Evolutionary conservation across 225 moss, liverwort and hornwort genomes (phyloP).

Genomic region (Rhytidiadelphus loreus): DNA sequence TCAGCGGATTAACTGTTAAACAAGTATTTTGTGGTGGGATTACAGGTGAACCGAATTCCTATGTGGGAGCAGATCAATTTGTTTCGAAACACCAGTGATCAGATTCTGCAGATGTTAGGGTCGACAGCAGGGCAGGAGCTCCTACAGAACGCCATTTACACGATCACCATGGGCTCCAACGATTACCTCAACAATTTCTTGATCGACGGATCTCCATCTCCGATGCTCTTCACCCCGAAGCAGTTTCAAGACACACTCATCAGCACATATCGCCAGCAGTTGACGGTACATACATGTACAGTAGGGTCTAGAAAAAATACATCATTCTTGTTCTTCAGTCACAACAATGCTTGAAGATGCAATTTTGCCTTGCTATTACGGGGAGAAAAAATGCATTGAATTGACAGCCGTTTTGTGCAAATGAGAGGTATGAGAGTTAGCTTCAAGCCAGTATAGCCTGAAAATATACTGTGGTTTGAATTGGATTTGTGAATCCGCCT

Average conservation of each 20-base stretch:
- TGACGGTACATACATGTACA: not conserved
- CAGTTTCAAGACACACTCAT: constrained; percentile 32
- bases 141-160: constrained; percentile 21
- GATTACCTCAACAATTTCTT: constrained; percentile 55
- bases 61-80: constrained; percentile 32
- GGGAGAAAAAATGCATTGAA: not conserved
- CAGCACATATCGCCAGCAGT: constrained; percentile 25
- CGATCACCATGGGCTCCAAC: constrained; percentile 42
- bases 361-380: not conserved
- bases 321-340: not conserved
- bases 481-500: not conserved
- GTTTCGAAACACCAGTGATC: constrained; percentile 21
- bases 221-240: constrained; percentile 19
- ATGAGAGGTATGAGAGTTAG: not conserved
- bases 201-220: constrained; percentile 18
- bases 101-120: constrained; percentile 26
- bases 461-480: not conserved
- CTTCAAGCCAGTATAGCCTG: no score
- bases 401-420: not conserved
- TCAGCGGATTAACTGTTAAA: not conserved
- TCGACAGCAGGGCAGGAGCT: constrained; percentile 4
- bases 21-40: not conserved
- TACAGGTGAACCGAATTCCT: constrained; percentile 24
- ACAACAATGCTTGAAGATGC: not conserved
- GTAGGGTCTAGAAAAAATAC: not conserved